Base-by-base conservation (phyloP, 495 filamentous ascomycete species). In the Penicillium arizonense region DNA sequence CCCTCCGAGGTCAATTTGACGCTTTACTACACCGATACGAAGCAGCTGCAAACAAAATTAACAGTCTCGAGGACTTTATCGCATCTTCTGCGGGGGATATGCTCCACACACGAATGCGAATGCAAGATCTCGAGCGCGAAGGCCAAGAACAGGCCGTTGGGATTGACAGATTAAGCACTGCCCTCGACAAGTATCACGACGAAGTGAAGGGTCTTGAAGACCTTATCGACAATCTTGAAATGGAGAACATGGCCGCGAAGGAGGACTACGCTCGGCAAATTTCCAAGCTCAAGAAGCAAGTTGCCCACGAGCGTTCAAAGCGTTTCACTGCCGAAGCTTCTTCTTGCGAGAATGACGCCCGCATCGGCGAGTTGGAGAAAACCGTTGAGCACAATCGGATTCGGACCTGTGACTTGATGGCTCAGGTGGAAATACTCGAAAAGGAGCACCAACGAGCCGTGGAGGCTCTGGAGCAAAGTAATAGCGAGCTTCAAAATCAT, bases 191-290 rank as follows among this genome's bases (percentile, higher is more conserved):
- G 11, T 91, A 91, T 59, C 74, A 78, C 8, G 66, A 75, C 7
- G 90, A 95, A 48, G 74, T 89, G 3, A 71, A 70, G 14, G 72
- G 77, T 41, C 75, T 91, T 0, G 85, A 91, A 63, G 53, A 61
- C 2, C 72, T 90, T 7, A 78, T 91, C 34, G 73, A 68, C 23
- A 64, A 64, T 1, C 66, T 90, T 47, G 88, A 91, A 56, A 56
- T 63, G 10, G 80, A 88, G 24, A 77, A 83, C 20, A 34, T 60
- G 0, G 59, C 53, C 1, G 53, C 57, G 47, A 73, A 63, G 35
- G 59, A 59, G 13, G 53, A 54, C n/a, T 71, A 68, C 40, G 55
- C 34, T 1, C 55, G 65, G 47, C 66, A 64, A 44, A 63, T 84
- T 6, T 69, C 71, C 1, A 62, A 75, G 34, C 64, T 84, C 14